Evolutionary conservation across 2,329 filamentous ascomycete genomes (phyloP).

Genomic region (Dothistroma pini): DNA sequence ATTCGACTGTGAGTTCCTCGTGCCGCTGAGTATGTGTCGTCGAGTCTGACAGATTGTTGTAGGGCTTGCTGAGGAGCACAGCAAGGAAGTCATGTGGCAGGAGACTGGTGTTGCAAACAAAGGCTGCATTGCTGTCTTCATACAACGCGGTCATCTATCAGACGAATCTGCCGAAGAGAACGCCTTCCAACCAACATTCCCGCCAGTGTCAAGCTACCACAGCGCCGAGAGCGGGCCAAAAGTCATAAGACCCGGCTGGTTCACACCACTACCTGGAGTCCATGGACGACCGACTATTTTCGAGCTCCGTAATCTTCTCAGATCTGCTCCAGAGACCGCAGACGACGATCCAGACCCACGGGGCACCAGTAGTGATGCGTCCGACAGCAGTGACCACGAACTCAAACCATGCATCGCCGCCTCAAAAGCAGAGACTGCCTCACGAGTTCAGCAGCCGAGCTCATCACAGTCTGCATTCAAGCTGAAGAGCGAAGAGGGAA

Average conservation of each 20-base stretch:
- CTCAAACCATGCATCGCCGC: neutral
- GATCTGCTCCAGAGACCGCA: neutral
- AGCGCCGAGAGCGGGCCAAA: neutral
- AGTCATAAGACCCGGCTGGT: constrained; percentile 2
- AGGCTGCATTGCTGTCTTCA: constrained; percentile 14
- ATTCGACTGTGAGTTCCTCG: neutral
- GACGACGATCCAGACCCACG: neutral
- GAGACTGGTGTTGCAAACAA: constrained; percentile 1
- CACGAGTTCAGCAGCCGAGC: neutral
- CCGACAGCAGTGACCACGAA: neutral
- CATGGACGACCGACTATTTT: neutral
- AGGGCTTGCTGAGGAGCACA: constrained; percentile 3
- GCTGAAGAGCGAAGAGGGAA: neutral
- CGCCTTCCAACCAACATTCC: neutral
- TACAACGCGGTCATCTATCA: constrained; percentile 7
- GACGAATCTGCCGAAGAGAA: neutral
- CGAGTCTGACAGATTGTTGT: neutral
- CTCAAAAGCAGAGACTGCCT: neutral
- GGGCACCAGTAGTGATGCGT: neutral
- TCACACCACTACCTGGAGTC: neutral
- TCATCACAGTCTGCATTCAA: neutral
- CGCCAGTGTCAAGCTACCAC: neutral
- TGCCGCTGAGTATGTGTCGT: neutral
- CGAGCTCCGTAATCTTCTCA: neutral
- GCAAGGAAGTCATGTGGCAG: neutral